phyloP scores from a whole-genome alignment of 257 asterid genomes.

The Craterostigma plantagineum region DNA sequence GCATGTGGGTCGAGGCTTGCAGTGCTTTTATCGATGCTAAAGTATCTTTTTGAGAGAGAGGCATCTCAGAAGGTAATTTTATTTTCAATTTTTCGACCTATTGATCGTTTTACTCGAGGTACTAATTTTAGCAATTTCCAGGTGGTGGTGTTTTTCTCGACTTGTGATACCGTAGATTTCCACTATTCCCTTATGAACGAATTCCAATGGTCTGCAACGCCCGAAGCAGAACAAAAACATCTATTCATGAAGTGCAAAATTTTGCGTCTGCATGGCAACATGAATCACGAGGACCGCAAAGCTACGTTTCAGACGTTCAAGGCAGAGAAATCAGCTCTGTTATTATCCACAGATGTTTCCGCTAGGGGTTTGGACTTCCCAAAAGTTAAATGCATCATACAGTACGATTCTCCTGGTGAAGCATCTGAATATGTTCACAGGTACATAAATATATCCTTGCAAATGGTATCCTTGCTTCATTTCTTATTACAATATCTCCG shows the following conservation, averaged over 20 bases:
- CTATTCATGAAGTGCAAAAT: conserved; percentile 58
- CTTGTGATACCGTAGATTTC: conserved; percentile 93
- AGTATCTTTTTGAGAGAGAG: conserved; percentile 74
- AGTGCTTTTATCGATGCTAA: conserved; percentile 67
- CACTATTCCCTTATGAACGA: conserved; percentile 51
- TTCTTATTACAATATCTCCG: background rate
- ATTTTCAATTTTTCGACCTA: conserved; percentile 2
- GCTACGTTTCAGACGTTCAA: conserved; percentile 62
- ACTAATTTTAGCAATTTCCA: conserved; percentile 12
- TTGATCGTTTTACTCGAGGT: background rate
- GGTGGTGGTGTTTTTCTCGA: conserved; percentile 89
- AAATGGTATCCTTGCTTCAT: background rate
- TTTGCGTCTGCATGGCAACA: conserved; percentile 70
- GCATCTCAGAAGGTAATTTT: conserved; percentile 65
- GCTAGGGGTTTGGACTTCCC: conserved; percentile 98
- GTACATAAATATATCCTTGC: conserved; percentile 18
- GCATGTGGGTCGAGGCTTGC: conserved; percentile 91
- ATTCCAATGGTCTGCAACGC: conserved; percentile 35
- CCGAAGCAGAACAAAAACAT: conserved; percentile 31
- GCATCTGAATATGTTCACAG: conserved; percentile 98
- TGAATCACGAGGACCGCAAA: conserved; percentile 79
- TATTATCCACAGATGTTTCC: conserved; percentile 78
- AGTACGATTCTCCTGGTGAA: conserved; percentile 98
- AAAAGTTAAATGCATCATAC: conserved; percentile 85
- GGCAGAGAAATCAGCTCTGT: conserved; percentile 74